Evolutionary conservation across 2,329 filamentous ascomycete species (phyloP), one percentile per base, ranked within the genome.

Genomic region (Fulvia fulva): DNA sequence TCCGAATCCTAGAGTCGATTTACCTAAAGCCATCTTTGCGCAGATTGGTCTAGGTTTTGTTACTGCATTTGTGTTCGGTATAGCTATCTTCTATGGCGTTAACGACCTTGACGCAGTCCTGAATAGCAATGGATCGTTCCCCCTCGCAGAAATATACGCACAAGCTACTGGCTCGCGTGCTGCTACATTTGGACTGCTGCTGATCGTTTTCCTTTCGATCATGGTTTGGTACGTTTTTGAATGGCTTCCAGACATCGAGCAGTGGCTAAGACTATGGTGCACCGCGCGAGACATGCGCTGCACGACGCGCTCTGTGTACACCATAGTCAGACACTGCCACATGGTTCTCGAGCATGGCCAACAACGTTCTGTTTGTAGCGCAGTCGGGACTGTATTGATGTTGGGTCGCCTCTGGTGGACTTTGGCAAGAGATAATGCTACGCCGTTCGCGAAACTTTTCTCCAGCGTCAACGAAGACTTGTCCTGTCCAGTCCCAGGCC

Each of bases 341-440:
- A n/a, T n/a, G n/a, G n/a, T n/a, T n/a, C n/a, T n/a, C n/a, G n/a
- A n/a, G n/a, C n/a, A n/a, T n/a, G n/a, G n/a, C n/a, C n/a, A n/a
- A n/a, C n/a, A n/a, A n/a, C n/a, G n/a, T n/a, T n/a, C n/a, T n/a
- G n/a, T n/a, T n/a, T n/a, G n/a, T n/a, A n/a, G 79, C 64, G 76
- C 77, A 41, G 65, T 81, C 23, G 78, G 79, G 11, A 84, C 83
- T 2, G 71, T 82, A 30, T 70, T 84, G 37, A 85, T 68, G 69
- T 63, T 70, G 28, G 67, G 70, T n/a, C 68, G 72, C 21, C 64
- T 68, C 71, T 77, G 32, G 70, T 83, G 81, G 81, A 76, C 78
- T 1, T 71, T 83, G 19, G 81, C 83, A 37, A 80, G 84, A 30
- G 84, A 87, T 68, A 80, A 81, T 41, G 84, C 84, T 2, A 84